These are phyloP conservation scores for Acer saccharum DNA, from an alignment of 345 rosid genomes.

Conservation along the genomic window DNA sequence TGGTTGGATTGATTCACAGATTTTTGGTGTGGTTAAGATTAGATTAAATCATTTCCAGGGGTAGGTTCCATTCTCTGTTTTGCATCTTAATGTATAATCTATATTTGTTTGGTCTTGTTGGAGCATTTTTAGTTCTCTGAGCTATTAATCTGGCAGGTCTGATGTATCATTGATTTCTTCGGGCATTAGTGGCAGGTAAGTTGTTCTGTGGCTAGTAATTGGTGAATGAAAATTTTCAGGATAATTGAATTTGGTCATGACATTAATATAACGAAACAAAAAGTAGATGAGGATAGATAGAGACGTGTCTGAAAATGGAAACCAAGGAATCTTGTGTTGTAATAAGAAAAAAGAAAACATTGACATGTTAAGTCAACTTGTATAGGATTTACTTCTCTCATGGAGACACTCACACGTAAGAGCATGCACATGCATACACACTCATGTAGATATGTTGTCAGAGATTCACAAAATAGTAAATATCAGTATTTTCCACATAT, in stretches of 20 bases:
- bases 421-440: not conserved
- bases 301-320: not conserved
- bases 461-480: not conserved
- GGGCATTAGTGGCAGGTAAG: slow-evolving; percentile 31
- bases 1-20: slow-evolving; percentile 11
- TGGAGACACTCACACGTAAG: not conserved
- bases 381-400: not conserved
- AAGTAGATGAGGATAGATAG: not conserved
- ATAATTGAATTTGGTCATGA: not conserved
- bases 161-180: slow-evolving; percentile 21
- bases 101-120: slow-evolving; percentile 9
- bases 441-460: not conserved
- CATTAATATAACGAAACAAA: not conserved
- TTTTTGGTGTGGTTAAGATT: slow-evolving; percentile 4
- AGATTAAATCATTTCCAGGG: slow-evolving; percentile 18
- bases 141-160: slow-evolving; percentile 34
- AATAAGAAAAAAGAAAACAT: not conserved
- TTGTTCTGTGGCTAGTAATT: slow-evolving; percentile 23
- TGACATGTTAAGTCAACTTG: not conserved
- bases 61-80: slow-evolving; percentile 27
- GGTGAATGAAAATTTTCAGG: slow-evolving; percentile 9
- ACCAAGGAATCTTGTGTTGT: not conserved
- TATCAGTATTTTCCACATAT: not conserved
- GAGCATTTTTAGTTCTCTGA: slow-evolving; percentile 21
- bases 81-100: slow-evolving; percentile 12